Percentiles rank a stretch among this genome's conserved stretches.
Evolutionary conservation across 345 rosid genomes (phyloP).

Genomic region (Eucalyptus grandis): DNA sequence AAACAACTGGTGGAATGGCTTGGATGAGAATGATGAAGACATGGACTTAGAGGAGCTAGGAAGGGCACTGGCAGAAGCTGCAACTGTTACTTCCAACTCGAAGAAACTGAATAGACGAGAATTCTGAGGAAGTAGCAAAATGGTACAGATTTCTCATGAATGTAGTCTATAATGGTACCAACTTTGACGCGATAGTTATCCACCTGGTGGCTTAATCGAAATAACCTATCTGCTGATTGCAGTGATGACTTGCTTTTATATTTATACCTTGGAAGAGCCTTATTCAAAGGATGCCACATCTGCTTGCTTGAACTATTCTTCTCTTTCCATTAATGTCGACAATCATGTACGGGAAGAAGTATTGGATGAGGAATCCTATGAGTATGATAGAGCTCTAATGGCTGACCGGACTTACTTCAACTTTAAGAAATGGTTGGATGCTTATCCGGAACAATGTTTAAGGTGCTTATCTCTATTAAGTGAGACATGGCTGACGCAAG

Average conservation of each 20-base stretch:
- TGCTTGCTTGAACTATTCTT: constrained; percentile 16
- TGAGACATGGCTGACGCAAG: background rate
- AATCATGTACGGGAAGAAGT: constrained; percentile 37
- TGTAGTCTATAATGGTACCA: background rate
- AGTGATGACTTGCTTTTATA: constrained; percentile 84
- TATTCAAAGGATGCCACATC: constrained; percentile 24
- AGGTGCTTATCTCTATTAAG: constrained; percentile 27
- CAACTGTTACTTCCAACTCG: constrained; percentile 28
- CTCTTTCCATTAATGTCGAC: constrained; percentile 33
- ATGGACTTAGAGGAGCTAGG: constrained; percentile 56
- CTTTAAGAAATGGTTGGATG: constrained; percentile 76
- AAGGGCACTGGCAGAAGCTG: constrained; percentile 51
- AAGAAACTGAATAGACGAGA: constrained; percentile 15
- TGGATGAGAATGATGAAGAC: constrained; percentile 38
- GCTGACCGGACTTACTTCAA: constrained; percentile 88
- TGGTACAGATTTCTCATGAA: background rate
- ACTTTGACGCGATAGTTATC: background rate
- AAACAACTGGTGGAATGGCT: constrained; percentile 37
- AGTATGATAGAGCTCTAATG: constrained; percentile 67
- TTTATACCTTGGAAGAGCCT: constrained; percentile 43
- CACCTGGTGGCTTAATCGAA: background rate
- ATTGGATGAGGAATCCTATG: constrained; percentile 72
- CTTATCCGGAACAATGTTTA: constrained; percentile 79
- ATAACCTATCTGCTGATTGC: constrained; percentile 7
- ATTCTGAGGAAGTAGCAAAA: constrained; percentile 13